Evolutionary conservation across 208 protist species (phyloP), one percentile per base, ranked within the genome.

Genomic region (Blechomonas ayalai): DNA sequence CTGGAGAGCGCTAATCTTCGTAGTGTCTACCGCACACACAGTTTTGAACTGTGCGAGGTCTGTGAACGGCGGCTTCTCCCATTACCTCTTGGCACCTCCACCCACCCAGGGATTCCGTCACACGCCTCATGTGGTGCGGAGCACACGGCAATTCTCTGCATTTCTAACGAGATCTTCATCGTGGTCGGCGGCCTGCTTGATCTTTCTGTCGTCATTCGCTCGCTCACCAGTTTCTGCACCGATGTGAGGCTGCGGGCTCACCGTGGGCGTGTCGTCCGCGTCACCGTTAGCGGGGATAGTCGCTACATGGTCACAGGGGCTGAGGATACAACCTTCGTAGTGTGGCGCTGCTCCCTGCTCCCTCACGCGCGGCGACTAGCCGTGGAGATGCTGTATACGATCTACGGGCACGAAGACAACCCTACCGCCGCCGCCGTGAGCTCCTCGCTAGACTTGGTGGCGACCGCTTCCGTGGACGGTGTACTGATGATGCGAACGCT

Each of bases 291-390:
- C 35, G 42, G 48, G 9, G 83, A 92, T 53, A 84, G 77, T 38
- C 60, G 59, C 34, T 89, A 80, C 61, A 49, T 96, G 37, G 82
- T 94, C 19, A 92, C 73, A 4, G 87, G 86, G 4, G 61, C 77
- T 7, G 73, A 88, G 72, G 90, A 96, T 58, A 95, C 90, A 0
- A 96, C 86, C 8, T 92, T 93, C 52, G 72, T 86, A 44, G 74
- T 96, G 13, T 96, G 86, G 85, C 61, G 48, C 18, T 89, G 78
- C 52, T 57, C 68, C 24, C 29, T 75, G 19, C 45, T 74, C 22
- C 49, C 53, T n/a, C 55, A 47, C 7, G 41, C 46, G 12, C 22
- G 37, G 13, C 68, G 62, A 48, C 60, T 90, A 16, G 54, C 68
- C 28, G 73, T 82, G 33, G 43, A 73, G 19, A 32, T 83, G n/a